Percentiles rank a stretch among this genome's conserved stretches.
Conservation (phyloP, 768 basidiomycete species). For the Dentipellis fragilis region DNA sequence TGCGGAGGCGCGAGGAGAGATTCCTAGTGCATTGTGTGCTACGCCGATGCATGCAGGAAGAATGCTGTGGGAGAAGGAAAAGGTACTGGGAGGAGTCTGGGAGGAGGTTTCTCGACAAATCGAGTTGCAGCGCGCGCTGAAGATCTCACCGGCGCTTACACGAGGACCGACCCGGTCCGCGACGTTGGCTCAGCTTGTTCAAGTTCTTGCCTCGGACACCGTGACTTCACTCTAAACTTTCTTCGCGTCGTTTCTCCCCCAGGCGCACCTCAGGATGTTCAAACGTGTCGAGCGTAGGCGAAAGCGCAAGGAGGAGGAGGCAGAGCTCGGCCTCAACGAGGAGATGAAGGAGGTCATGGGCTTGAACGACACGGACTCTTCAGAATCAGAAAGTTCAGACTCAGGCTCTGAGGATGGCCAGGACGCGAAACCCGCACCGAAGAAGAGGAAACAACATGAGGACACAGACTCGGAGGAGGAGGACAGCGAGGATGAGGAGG, state of each 20-base stretch:
- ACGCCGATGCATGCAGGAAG: slow-evolving; percentile 19
- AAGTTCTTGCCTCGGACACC: background rate
- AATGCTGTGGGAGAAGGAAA: background rate
- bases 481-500: slow-evolving; percentile 14
- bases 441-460: slow-evolving; percentile 1
- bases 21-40: slow-evolving; percentile 9
- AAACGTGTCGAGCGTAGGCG: slow-evolving; percentile 67
- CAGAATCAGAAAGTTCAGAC: slow-evolving; percentile 47
- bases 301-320: slow-evolving; percentile 50
- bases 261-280: slow-evolving; percentile 41
- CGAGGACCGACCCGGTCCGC: background rate
- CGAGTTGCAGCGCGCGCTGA: background rate
- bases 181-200: background rate
- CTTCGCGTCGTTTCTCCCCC: background rate
- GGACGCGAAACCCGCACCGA: background rate
- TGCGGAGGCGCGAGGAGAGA: background rate
- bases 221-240: background rate
- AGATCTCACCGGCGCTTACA: too few relatives aligned
- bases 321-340: slow-evolving; percentile 52
- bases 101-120: background rate
- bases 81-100: too few relatives aligned
- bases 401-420: slow-evolving; percentile 8
- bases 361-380: slow-evolving; percentile 66
- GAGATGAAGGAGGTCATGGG: slow-evolving; percentile 58
- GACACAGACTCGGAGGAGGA: slow-evolving; percentile 21